Conservation (phyloP, 1,284 basidiomycete species). For the Rhodotorula sp. region DNA sequence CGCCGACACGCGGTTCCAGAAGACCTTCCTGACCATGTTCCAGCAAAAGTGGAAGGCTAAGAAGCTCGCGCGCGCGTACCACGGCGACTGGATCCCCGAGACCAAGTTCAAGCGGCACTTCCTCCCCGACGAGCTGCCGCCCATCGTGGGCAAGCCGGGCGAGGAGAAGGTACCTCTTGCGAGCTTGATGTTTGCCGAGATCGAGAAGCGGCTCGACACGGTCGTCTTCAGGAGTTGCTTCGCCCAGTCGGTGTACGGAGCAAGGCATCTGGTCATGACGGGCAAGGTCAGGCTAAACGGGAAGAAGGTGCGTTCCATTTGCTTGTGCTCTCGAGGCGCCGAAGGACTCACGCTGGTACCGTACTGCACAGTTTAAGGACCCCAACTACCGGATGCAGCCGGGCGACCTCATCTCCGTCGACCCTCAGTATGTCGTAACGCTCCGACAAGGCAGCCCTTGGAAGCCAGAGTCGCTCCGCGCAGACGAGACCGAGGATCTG, state of each 20-base stretch:
- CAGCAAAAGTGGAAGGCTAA: constrained; percentile 92
- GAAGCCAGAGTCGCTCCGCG: constrained; percentile 18
- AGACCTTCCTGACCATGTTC: constrained; percentile 65
- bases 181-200: constrained; percentile 84
- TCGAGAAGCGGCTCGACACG: constrained; percentile 92
- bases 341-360: background rate
- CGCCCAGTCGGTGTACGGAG: constrained; percentile 84
- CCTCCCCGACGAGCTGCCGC: constrained; percentile 79
- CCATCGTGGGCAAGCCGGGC: constrained; percentile 61
- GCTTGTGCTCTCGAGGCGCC: too few species aligned
- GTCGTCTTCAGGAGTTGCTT: constrained; percentile 90
- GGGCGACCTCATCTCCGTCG: constrained; percentile 88
- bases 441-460: constrained; percentile 16
- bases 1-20: constrained; percentile 59
- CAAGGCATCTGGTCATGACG: constrained; percentile 78
- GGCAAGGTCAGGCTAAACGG: constrained; percentile 90
- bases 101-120: constrained; percentile 95
- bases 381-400: constrained; percentile 88
- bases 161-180: constrained; percentile 61
- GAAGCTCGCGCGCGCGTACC: constrained; percentile 86
- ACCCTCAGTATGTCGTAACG: constrained; percentile 66
- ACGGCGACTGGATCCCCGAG: constrained; percentile 92
- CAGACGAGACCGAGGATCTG: constrained; percentile 18
- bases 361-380: constrained; percentile 64
- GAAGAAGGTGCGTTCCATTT: constrained; percentile 65